Evolutionary conservation across 768 basidiomycete species (phyloP), one percentile per base, ranked within the genome.

Genomic region (Tricholoma flavovirens): DNA sequence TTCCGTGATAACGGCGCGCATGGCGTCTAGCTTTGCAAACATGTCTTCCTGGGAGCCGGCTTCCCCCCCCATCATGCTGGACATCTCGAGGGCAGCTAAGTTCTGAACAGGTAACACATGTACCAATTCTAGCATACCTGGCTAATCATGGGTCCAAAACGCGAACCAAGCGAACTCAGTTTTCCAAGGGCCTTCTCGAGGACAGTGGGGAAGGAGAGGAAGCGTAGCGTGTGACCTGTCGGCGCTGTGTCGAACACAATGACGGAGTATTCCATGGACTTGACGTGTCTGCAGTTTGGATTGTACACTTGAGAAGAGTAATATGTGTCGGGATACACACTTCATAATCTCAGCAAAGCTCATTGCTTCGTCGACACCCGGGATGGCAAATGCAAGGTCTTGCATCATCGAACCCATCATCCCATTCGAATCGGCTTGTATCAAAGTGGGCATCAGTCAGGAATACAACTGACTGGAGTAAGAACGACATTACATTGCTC

Each of bases 351-450:
- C 97, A 0, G 97, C 97, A 64, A 99, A 99, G 60, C 93, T 94
- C 97, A 99, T 98, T 3, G 97, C 97, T 73, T 99, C 97, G 66
- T 99, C 97, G 11, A 99, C 96, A 74, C 97, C 97, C 0, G 97
- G 97, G 56, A 99, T 98, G 2, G 97, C 94, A 66, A 99, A 99
- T 0, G 97, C 97, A 43, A 99, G 81, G 74, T 99, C 97, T 71
- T 99, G 97, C 93, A 99, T 97, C 94, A 99, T 98, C 59, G 88
- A 86, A 46, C 93, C 93, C 96, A 98, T 98, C 78, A 96, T 94
- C 10, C 89, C 88, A 66, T 89, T 90, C 62, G 86, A 83, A 69
- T 92, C 90, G 57, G 90, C 90, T 93, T 65, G 45, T 42, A n/a
- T 54, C 8, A 35, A 51, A 36, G 19, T 8, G 29, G 22, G 51